Conservation (phyloP, 2,329 filamentous ascomycete species). For the Diaporthe ilicicola region DNA sequence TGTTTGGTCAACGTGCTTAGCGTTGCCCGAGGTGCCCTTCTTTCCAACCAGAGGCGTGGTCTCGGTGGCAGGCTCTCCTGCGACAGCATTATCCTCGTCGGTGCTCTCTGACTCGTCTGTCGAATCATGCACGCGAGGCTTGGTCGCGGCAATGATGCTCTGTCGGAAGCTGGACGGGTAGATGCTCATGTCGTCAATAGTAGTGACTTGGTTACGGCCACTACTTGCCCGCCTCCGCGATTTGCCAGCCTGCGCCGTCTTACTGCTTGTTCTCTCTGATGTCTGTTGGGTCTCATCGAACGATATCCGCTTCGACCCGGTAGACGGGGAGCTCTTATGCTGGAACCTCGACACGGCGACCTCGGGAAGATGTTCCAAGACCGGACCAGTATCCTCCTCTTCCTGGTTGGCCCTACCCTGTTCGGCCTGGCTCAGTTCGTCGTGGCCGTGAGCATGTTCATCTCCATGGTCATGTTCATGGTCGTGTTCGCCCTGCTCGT, state of each 20-base stretch:
- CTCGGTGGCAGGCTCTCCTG: constrained; percentile 46
- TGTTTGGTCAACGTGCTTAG: constrained; percentile 40
- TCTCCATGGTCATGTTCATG: constrained; percentile 55
- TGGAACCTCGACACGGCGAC: constrained; percentile 61
- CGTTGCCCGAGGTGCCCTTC: constrained; percentile 36
- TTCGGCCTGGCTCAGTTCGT: constrained; percentile 54
- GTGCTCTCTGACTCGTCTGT: constrained; percentile 31
- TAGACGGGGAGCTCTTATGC: constrained; percentile 40
- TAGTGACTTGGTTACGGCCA: constrained; percentile 66
- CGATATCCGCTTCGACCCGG: constrained; percentile 33
- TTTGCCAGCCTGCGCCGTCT: constrained; percentile 45
- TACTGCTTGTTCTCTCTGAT: constrained; percentile 37
- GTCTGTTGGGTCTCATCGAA: constrained; percentile 41
- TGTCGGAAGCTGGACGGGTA: constrained; percentile 91
- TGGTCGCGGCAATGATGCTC: constrained; percentile 88
- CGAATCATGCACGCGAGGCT: constrained; percentile 60
- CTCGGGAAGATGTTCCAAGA: constrained; percentile 70
- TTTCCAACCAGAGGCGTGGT: constrained; percentile 48
- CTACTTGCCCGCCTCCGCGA: constrained; percentile 57
- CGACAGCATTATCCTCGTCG: constrained; percentile 33
- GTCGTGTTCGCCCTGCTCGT: constrained; percentile 61
- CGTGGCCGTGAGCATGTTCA: constrained; percentile 43
- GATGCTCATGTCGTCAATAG: constrained; percentile 79
- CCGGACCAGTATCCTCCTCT: constrained; percentile 66
- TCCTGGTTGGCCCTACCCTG: constrained; percentile 57